Evolutionary conservation across 1,284 basidiomycete genomes (phyloP).

Genomic region (Leccinum fallax): DNA sequence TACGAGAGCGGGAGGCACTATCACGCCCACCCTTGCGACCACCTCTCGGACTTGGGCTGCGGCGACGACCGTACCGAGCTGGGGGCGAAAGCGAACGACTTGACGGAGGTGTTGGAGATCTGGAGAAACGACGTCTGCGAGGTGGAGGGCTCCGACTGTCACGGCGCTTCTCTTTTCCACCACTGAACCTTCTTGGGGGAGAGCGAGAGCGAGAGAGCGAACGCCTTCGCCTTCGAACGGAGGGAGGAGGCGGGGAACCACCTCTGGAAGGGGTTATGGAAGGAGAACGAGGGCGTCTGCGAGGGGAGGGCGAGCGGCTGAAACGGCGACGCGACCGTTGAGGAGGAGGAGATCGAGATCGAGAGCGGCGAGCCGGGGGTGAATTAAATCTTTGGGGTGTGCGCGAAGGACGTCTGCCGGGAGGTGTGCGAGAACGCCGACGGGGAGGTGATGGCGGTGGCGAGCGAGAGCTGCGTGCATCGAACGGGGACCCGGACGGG

Average conservation of each 20-base stretch:
- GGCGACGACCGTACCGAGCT: slow-evolving; percentile 31
- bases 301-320: slow-evolving; percentile 37
- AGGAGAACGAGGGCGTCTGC: slow-evolving; percentile 38
- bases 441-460: slow-evolving; percentile 37
- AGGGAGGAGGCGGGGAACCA: slow-evolving; percentile 41
- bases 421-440: slow-evolving; percentile 40
- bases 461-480: slow-evolving; percentile 48
- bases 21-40: slow-evolving; percentile 33
- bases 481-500: slow-evolving; percentile 37
- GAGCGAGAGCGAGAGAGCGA: slow-evolving; percentile 42
- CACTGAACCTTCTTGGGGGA: slow-evolving; percentile 45
- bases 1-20: slow-evolving; percentile 31
- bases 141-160: slow-evolving; percentile 61
- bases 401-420: slow-evolving; percentile 40
- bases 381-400: slow-evolving; percentile 26
- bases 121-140: slow-evolving; percentile 53
- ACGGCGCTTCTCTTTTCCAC: slow-evolving; percentile 42
- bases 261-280: slow-evolving; percentile 34
- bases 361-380: slow-evolving; percentile 28
- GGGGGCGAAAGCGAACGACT: slow-evolving; percentile 48
- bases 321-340: slow-evolving; percentile 29
- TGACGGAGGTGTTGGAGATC: slow-evolving; percentile 38
- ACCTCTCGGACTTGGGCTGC: slow-evolving; percentile 40
- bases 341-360: slow-evolving; percentile 34
- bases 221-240: slow-evolving; percentile 45